These are phyloP conservation scores for Buxus sempervirens DNA, from an alignment of 164 flowering plant species.

Conservation along the genomic window DNA sequence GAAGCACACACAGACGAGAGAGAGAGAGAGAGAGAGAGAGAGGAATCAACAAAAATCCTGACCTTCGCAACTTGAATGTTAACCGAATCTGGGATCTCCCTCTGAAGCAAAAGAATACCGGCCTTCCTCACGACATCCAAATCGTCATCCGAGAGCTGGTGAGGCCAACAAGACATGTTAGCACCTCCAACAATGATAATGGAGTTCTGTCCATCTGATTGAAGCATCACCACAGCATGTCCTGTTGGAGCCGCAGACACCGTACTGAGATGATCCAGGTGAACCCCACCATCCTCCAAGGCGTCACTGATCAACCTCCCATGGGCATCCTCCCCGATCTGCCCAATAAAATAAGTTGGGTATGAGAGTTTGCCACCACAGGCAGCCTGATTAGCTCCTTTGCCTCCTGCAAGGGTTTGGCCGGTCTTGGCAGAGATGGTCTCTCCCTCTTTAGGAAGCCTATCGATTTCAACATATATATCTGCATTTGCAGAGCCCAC, in stretches of 20 bases:
- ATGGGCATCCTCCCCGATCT: slow-evolving; percentile 77
- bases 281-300: slow-evolving; percentile 59
- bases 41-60: slow-evolving; percentile 8
- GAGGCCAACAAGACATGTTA: slow-evolving; percentile 78
- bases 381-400: slow-evolving; percentile 92
- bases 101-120: slow-evolving; percentile 85
- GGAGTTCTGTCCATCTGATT: slow-evolving; percentile 78
- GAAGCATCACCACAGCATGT: slow-evolving; percentile 96
- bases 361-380: slow-evolving; percentile 67
- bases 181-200: slow-evolving; percentile 97
- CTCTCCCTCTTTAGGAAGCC: slow-evolving; percentile 78
- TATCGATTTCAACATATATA: slow-evolving; percentile 75
- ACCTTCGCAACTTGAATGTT: slow-evolving; percentile 96
- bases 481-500: slow-evolving; percentile 96
- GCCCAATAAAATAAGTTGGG: slow-evolving; percentile 88
- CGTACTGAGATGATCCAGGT: slow-evolving; percentile 39
- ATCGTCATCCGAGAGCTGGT: slow-evolving; percentile 33
- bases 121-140: slow-evolving; percentile 65
- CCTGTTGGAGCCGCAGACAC: slow-evolving; percentile 74
- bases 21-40: background rate
- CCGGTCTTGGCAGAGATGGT: slow-evolving; percentile 77
- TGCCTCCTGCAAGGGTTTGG: slow-evolving; percentile 86
- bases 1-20: background rate
- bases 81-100: slow-evolving; percentile 92
- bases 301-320: slow-evolving; percentile 72